Evolutionary conservation across 345 rosid species (phyloP).

Genomic region (Eucalyptus viminalis): DNA sequence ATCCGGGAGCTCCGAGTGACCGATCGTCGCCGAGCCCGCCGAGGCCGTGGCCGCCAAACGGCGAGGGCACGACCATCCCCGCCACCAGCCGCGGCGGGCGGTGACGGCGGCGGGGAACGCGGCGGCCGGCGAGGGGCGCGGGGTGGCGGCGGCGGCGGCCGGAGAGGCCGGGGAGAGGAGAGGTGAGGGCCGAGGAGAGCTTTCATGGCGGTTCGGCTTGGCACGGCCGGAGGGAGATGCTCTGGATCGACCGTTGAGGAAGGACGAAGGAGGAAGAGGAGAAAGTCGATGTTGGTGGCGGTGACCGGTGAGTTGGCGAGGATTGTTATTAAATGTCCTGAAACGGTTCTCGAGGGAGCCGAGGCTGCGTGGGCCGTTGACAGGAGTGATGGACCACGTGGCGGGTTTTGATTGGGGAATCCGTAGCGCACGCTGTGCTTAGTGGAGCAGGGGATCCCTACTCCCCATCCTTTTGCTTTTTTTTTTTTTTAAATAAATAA

Average conservation of each 20-base stretch:
- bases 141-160: background rate
- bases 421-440: background rate
- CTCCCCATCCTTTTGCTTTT: background rate
- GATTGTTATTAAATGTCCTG: background rate
- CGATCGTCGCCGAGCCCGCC: slow-evolving; percentile 37
- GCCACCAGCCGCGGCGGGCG: slow-evolving; percentile 1
- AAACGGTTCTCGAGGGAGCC: background rate
- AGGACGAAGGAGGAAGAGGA: background rate
- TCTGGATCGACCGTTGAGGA: background rate
- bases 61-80: slow-evolving; percentile 8
- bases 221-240: background rate
- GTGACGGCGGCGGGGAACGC: slow-evolving; percentile 11
- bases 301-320: background rate
- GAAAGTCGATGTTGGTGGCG: background rate
- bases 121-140: background rate
- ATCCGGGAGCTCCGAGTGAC: slow-evolving; percentile 49
- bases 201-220: slow-evolving; percentile 16
- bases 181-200: slow-evolving; percentile 31
- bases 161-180: slow-evolving; percentile 17
- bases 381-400: background rate
- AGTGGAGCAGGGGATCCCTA: background rate
- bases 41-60: background rate
- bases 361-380: background rate
- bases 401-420: background rate
- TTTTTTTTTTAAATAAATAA: background rate